phyloP scores from a whole-genome alignment of 352 stramenopile species.

The Globisporangium alternatum region DNA sequence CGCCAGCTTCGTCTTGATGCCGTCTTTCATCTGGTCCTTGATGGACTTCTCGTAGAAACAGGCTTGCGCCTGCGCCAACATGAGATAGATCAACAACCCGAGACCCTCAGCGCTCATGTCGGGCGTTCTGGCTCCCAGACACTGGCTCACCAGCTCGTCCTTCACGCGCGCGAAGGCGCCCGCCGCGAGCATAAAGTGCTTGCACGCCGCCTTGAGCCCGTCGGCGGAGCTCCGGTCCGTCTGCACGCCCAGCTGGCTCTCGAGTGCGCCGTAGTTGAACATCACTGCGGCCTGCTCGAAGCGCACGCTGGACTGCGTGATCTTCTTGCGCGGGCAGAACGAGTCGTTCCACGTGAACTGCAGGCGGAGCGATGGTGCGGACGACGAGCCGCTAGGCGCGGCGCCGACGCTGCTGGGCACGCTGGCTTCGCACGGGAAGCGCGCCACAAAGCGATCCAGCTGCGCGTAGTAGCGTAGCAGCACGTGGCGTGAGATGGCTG shows the following conservation, averaged over 20 bases:
- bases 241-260: conserved; percentile 79
- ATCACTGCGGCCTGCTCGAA: conserved; percentile 85
- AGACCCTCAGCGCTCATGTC: conserved; percentile 68
- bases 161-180: conserved; percentile 69
- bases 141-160: conserved; percentile 45
- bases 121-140: conserved; percentile 37
- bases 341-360: conserved; percentile 91
- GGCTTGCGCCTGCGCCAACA: conserved; percentile 85
- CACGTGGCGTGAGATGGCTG: conserved; percentile 58
- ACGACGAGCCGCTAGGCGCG: conserved; percentile 5
- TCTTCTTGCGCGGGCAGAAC: conserved; percentile 87
- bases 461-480: conserved; percentile 78
- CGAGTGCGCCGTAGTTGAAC: conserved; percentile 85
- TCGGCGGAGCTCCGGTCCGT: conserved; percentile 69
- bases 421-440: conserved; percentile 49
- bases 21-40: conserved; percentile 84
- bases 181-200: conserved; percentile 84
- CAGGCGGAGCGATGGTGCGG: conserved; percentile 32
- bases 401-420: conserved; percentile 10
- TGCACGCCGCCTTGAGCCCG: conserved; percentile 80
- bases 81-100: conserved; percentile 65
- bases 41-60: conserved; percentile 92
- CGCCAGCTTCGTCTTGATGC: conserved; percentile 81
- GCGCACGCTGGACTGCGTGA: conserved; percentile 47
- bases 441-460: conserved; percentile 55